These are phyloP conservation scores for Microbotryum intermedium DNA, from an alignment of 1,284 basidiomycete genomes.

Conservation along the genomic window DNA sequence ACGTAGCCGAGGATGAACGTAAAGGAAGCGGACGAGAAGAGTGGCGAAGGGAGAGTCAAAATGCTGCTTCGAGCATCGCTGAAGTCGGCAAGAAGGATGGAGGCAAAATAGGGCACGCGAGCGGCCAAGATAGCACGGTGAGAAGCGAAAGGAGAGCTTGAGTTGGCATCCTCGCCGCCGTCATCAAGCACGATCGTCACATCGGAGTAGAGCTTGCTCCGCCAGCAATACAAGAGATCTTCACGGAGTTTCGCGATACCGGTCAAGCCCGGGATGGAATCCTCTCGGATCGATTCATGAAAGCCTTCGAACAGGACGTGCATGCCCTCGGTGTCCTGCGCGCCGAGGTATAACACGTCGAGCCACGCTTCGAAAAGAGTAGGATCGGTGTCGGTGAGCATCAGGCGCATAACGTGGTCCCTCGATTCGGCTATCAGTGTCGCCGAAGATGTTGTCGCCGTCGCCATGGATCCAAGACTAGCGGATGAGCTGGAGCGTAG, in stretches of 20 bases:
- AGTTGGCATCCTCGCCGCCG: constrained; percentile 53
- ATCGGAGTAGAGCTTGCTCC: constrained; percentile 83
- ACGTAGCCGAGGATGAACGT: constrained; percentile 91
- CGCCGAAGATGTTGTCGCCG: constrained; percentile 19
- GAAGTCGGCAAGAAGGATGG: constrained; percentile 50
- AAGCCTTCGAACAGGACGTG: constrained; percentile 75
- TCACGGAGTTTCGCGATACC: constrained; percentile 40
- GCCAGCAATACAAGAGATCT: constrained; percentile 93
- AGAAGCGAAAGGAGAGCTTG: constrained; percentile 65
- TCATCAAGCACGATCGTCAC: constrained; percentile 60
- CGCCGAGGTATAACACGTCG: constrained; percentile 73
- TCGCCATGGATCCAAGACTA: too few relatives aligned
- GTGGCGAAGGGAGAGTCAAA: constrained; percentile 75
- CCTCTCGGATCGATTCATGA: constrained; percentile 44
- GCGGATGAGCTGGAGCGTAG: too few relatives aligned
- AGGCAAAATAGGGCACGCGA: constrained; percentile 77
- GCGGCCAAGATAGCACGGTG: constrained; percentile 89
- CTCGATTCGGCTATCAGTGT: constrained; percentile 45
- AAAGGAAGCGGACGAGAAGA: constrained; percentile 81
- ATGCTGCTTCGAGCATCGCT: constrained; percentile 43
- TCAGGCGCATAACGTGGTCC: background rate
- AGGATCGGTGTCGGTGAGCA: constrained; percentile 23
- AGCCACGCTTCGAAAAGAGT: constrained; percentile 49
- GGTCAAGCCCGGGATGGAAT: constrained; percentile 31
- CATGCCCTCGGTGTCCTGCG: constrained; percentile 75